Conservation (phyloP, 805 yeast species). For the Saccharomycopsis microspora region DNA sequence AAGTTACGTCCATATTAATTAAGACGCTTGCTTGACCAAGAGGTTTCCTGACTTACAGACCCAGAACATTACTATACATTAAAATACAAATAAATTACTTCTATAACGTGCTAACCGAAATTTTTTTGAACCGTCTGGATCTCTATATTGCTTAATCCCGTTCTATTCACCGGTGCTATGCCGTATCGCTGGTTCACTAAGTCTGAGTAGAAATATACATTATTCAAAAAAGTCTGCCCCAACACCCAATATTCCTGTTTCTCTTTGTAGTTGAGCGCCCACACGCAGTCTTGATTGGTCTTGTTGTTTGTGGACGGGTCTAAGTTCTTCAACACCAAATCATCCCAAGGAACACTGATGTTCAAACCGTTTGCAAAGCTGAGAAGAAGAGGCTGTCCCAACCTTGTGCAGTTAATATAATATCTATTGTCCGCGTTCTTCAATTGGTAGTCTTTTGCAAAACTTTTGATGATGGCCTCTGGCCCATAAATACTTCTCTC, state of each 20-base stretch:
- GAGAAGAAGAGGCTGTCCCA: slow-evolving; percentile 7
- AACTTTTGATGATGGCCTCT: slow-evolving; percentile 1
- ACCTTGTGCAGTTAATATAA: slow-evolving; percentile 11
- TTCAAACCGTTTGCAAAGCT: slow-evolving; percentile 8
- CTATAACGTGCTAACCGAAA: too few relatives aligned
- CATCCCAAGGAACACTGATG: slow-evolving; percentile 14
- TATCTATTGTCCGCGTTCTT: slow-evolving; percentile 1
- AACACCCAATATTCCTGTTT: slow-evolving; percentile 12
- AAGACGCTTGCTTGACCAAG: too few relatives aligned
- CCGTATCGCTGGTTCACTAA: slow-evolving; percentile 7
- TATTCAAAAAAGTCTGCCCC: slow-evolving; percentile 15
- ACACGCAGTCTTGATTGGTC: slow-evolving; percentile 12
- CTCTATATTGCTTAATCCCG: not conserved
- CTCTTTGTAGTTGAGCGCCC: slow-evolving; percentile 12
- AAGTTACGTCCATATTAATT: too few relatives aligned
- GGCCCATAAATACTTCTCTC: slow-evolving; percentile 14
- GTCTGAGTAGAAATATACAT: slow-evolving; percentile 12
- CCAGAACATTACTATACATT: too few relatives aligned
- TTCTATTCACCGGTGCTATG: slow-evolving; percentile 4
- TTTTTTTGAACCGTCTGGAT: not conserved
- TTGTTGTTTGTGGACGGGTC: slow-evolving; percentile 13
- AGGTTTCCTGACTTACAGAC: too few relatives aligned
- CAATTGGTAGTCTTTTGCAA: slow-evolving; percentile 9
- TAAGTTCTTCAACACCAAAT: slow-evolving; percentile 11
- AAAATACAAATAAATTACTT: too few relatives aligned